Evolutionary conservation across 2,329 filamentous ascomycete genomes (phyloP), one percentile per base, ranked within the genome.

Genomic region (Fusarium agapanthi): DNA sequence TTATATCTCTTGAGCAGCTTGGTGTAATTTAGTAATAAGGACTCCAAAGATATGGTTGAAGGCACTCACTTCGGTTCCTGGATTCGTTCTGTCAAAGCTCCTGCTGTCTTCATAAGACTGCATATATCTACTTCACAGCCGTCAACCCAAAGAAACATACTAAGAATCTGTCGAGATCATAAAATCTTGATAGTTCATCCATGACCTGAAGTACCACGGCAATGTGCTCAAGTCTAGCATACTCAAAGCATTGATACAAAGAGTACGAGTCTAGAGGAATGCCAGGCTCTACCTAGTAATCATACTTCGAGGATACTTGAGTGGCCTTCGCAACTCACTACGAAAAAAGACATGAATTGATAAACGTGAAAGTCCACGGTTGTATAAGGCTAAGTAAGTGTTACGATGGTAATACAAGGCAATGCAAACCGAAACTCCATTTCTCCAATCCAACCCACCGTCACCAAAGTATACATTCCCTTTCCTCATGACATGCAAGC

Each of bases 401-500:
- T 63, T 66, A 73, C 48, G 70, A 32, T 71, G 58, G 64, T 73
- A 63, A 60, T 73, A 73, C 71, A 74, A 71, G 56, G 62, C 55
- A 68, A 47, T 61, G 44, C 24, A 64, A 61, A 43, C 62, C 71
- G 67, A 50, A 73, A 73, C 71, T 71, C 71, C 71, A 67, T 65
- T 57, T 71, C 67, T 58, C 67, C 67, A 61, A 38, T 71, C 37
- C 59, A 56, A 32, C 65, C 37, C 59, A 56, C 55, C 55, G 13
- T 67, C 56, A 57, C 58, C 59, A 59, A 59, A 64, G 61, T 56
- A 61, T 70, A 73, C 70, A 65, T 74, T 65, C 58, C 65, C 62
- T 68, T 61, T 74, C 62, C 71, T 58, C 62, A 68, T 71, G 63
- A 48, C 71, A 71, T 74, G 70, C 66, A 73, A 65, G 45, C 56